phyloP scores from a whole-genome alignment of 345 rosid genomes.

The Populus ilicifolia region DNA sequence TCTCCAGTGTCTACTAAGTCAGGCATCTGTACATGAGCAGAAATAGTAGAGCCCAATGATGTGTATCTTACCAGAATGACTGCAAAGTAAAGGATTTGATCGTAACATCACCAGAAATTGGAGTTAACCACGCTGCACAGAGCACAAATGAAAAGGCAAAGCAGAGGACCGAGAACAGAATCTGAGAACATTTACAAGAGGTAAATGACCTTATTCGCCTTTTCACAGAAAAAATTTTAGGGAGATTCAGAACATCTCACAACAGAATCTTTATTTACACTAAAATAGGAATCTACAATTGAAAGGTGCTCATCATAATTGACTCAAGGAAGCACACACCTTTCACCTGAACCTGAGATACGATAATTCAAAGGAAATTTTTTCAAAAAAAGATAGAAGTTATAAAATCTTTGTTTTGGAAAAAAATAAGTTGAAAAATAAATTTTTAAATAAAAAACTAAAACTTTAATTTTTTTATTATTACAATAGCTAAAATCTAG shows the following conservation, averaged over 20 bases:
- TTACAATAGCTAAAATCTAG: too few species aligned
- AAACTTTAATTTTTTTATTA: too few species aligned
- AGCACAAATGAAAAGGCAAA: neutral
- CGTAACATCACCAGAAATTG: neutral
- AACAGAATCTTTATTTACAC: conserved; percentile 61
- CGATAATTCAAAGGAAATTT: neutral
- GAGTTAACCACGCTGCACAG: neutral
- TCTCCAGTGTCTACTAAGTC: conserved; percentile 80
- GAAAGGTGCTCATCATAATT: conserved; percentile 63
- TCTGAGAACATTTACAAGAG: neutral
- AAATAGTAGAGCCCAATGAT: neutral
- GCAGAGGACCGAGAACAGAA: neutral
- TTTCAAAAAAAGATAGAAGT: too few species aligned
- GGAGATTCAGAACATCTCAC: conserved; percentile 78
- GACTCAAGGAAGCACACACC: conserved; percentile 89
- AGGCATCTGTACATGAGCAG: conserved; percentile 46
- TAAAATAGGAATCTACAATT: conserved; percentile 60
- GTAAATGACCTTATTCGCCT: conserved; percentile 64
- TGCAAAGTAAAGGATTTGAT: neutral
- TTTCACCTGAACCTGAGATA: conserved; percentile 81
- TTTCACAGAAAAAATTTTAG: conserved; percentile 83
- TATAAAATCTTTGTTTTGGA: too few species aligned
- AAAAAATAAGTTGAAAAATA: too few species aligned
- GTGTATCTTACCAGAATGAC: neutral
- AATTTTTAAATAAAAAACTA: too few species aligned